phyloP scores from a whole-genome alignment of 148 eudicot species.

The Rhododendron ferrugineum region DNA sequence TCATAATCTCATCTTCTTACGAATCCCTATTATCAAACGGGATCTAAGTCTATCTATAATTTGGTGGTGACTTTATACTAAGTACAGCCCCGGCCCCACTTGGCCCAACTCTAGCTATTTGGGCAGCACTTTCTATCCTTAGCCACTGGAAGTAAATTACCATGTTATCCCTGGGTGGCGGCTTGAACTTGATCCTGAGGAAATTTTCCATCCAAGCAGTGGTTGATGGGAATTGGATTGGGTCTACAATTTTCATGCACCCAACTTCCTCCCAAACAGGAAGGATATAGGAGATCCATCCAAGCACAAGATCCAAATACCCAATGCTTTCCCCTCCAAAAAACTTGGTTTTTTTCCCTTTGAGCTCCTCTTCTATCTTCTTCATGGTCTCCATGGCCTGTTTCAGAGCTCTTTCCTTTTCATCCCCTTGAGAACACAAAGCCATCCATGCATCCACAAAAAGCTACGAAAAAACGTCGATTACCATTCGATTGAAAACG shows the following conservation, averaged over 20 bases:
- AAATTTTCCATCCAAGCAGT: slow-evolving; percentile 20
- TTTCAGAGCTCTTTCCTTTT: slow-evolving; percentile 11
- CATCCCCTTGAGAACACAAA: slow-evolving; percentile 20
- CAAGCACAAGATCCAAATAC: slow-evolving; percentile 20
- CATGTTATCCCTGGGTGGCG: slow-evolving; percentile 22
- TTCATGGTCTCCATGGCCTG: slow-evolving; percentile 9
- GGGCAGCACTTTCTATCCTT: neutral
- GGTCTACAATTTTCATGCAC: slow-evolving; percentile 18
- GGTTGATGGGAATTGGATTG: slow-evolving; percentile 17
- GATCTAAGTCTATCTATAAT: neutral
- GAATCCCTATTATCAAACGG: too few species aligned
- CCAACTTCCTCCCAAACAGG: slow-evolving; percentile 27
- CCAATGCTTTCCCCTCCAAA: slow-evolving; percentile 30
- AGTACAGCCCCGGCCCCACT: neutral
- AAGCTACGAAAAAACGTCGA: too few species aligned
- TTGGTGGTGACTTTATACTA: neutral
- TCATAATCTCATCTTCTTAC: too few species aligned
- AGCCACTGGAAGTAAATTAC: neutral
- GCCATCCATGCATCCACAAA: too few species aligned
- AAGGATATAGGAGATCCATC: slow-evolving; percentile 15
- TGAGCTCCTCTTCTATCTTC: slow-evolving; percentile 21
- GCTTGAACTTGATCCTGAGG: slow-evolving; percentile 12
- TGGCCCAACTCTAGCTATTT: neutral
- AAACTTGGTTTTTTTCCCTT: slow-evolving; percentile 7
- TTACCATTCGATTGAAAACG: too few species aligned